Conservation (phyloP, 2,329 filamentous ascomycete species). For the Massarina eburnea region DNA sequence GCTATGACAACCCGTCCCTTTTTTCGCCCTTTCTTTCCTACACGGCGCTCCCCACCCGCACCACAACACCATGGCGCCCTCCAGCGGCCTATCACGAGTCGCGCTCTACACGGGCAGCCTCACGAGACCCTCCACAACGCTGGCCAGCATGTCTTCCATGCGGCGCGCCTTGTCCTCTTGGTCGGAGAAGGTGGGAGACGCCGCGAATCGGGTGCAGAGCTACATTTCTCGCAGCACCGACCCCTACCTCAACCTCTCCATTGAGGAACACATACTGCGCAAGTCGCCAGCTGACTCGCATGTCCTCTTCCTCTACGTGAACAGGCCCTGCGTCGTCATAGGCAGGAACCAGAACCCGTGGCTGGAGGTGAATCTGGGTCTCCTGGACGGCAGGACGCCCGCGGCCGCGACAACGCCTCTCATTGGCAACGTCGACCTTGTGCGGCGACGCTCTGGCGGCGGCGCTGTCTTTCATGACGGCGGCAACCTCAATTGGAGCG, state of each 20-base stretch:
- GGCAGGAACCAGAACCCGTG: slow-evolving; percentile 98
- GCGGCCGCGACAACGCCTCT: slow-evolving; percentile 40
- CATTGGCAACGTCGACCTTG: slow-evolving; percentile 59
- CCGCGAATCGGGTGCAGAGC: slow-evolving; percentile 44
- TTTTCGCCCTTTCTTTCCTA: too few species aligned
- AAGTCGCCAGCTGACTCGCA: slow-evolving; percentile 70
- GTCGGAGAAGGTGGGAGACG: slow-evolving; percentile 31
- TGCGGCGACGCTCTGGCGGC: slow-evolving; percentile 83
- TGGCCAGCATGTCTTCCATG: background rate
- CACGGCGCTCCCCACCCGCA: too few species aligned
- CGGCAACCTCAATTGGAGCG: slow-evolving; percentile 93
- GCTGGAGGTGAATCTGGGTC: slow-evolving; percentile 78
- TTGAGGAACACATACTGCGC: slow-evolving; percentile 87
- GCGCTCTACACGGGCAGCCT: background rate
- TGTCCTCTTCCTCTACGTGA: slow-evolving; percentile 84
- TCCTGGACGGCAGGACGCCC: slow-evolving; percentile 50
- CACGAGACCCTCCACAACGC: background rate
- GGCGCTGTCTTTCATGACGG: slow-evolving; percentile 92
- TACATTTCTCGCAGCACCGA: slow-evolving; percentile 60
- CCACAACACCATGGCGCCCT: background rate
- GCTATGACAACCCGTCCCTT: too few species aligned
- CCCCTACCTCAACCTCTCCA: slow-evolving; percentile 87
- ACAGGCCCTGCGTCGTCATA: slow-evolving; percentile 83
- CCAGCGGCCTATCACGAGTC: background rate
- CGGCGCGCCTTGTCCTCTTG: slow-evolving; percentile 24